These are phyloP conservation scores for Dalbergia cochinchinensis DNA, from an alignment of 306 rosid species.

Conservation along the genomic window DNA sequence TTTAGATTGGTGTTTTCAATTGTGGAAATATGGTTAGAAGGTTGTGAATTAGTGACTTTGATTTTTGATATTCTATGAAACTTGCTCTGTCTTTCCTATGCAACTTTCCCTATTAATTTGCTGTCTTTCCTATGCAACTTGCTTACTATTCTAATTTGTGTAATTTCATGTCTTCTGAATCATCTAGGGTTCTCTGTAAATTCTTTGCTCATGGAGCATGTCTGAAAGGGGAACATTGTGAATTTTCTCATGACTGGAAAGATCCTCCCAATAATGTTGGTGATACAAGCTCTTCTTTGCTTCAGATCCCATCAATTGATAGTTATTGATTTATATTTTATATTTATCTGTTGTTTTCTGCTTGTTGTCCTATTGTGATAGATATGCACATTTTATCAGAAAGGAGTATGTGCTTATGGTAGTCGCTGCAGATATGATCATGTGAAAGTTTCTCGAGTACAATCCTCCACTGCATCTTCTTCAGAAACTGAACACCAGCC, in stretches of 20 bases:
- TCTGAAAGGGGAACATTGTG: slow-evolving; percentile 96
- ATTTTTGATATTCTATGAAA: slow-evolving; percentile 23
- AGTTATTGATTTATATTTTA: slow-evolving; percentile 18
- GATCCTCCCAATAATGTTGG: slow-evolving; percentile 84
- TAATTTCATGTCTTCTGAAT: slow-evolving; percentile 33
- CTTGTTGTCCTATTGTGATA: slow-evolving; percentile 47
- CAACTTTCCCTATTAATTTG: slow-evolving; percentile 20
- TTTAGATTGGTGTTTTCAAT: background rate
- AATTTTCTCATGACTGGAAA: slow-evolving; percentile 96
- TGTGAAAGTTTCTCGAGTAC: slow-evolving; percentile 69
- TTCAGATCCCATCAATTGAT: slow-evolving; percentile 19
- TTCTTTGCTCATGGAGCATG: slow-evolving; percentile 98
- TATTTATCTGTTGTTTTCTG: slow-evolving; percentile 33
- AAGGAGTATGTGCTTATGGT: slow-evolving; percentile 91
- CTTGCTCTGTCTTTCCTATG: slow-evolving; percentile 24
- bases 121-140: slow-evolving; percentile 26
- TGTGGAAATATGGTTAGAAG: slow-evolving; percentile 6
- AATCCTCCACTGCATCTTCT: slow-evolving; percentile 68
- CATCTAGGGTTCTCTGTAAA: slow-evolving; percentile 88
- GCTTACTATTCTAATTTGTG: slow-evolving; percentile 14
- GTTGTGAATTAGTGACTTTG: slow-evolving; percentile 30
- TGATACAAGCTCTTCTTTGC: slow-evolving; percentile 36
- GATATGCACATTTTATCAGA: slow-evolving; percentile 93
- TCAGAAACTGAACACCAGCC: slow-evolving; percentile 55
- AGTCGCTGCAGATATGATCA: slow-evolving; percentile 98